Base-by-base conservation (phyloP, 768 basidiomycete species). In the Rhodotorula taiwanensis region DNA sequence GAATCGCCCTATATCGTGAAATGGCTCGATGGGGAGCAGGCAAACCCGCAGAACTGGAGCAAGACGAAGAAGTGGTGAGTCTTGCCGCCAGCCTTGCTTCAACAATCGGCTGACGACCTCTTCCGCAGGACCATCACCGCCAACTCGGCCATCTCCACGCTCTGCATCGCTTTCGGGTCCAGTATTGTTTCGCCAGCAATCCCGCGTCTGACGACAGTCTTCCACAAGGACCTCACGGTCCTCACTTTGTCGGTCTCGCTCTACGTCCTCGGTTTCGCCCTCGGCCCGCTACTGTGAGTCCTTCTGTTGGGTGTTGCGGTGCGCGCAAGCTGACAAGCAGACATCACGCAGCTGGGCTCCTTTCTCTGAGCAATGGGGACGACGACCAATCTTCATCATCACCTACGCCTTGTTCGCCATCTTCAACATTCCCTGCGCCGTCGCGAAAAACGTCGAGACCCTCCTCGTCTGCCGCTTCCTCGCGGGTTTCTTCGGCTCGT, bases 401-500 rank as follows among this genome's bases (percentile, higher is more conserved):
- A 76, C 83, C 1, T 82, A 84, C 78, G 53, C 74, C 14, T 62
- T 72, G 7, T 85, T 85, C 73, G 64, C 74, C 21, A 76, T 77
- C 64, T 64, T 74, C 64, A 80, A 80, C 64, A 75, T 86, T 28
- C 84, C 83, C 7, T 83, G 84, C 76, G 81, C 83, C 0, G 78
- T 86, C 11, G 83, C 83, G 0, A 76, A 76, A 6, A 84, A 85
- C 72, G 81, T 85, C 51, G 76, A 79, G 60, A 83, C 83, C 0
- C 74, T 86, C 15, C 75, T 86, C 13, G 71, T 84, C 25, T 83
- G 83, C 3, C 79, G 86, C 10, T 69, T 71, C 55, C 54, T 71
- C 33, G 79, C 79, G 25, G 85, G 85, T 8, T 79, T 84, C 68
- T 85, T 84, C 66, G 85, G 82, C 23, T 80, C 80, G 9, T 80